Percentiles rank a stretch among this genome's conserved stretches.
Evolutionary conservation across 2,329 filamentous ascomycete species (phyloP).

Genomic region (Incumbomyces lentus): DNA sequence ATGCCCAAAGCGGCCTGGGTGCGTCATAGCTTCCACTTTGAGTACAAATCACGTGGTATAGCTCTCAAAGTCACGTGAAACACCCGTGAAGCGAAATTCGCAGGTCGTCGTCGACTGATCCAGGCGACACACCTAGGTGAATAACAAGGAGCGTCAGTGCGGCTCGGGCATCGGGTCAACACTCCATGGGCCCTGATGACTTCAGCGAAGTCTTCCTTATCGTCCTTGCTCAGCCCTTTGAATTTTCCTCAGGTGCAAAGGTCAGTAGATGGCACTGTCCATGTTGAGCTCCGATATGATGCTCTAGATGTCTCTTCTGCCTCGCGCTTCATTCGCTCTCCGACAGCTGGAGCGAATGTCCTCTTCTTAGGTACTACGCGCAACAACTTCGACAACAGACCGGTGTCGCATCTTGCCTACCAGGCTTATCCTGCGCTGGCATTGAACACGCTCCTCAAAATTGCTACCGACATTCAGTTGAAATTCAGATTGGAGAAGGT

Average conservation of each 20-base stretch:
- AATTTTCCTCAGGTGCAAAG: conserved; percentile 31
- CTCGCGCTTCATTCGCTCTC: conserved; percentile 30
- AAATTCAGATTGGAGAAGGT: conserved; percentile 62
- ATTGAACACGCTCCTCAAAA: conserved; percentile 30
- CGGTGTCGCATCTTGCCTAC: conserved; percentile 36
- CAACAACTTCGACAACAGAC: conserved; percentile 31
- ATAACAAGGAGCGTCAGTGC: not conserved
- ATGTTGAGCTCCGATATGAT: conserved; percentile 33
- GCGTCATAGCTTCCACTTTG: not conserved
- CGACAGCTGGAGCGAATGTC: conserved; percentile 35
- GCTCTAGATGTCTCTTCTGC: conserved; percentile 28
- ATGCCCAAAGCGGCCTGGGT: not conserved
- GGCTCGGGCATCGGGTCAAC: not conserved
- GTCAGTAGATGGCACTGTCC: conserved; percentile 27
- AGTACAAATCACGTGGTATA: not conserved
- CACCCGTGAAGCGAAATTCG: no score
- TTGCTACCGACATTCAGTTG: conserved; percentile 36
- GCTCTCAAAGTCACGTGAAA: not conserved
- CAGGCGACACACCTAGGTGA: not conserved
- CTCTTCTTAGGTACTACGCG: conserved; percentile 38
- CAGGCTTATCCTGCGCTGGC: conserved; percentile 33
- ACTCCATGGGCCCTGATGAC: not conserved
- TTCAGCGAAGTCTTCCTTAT: not conserved
- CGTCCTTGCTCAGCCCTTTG: conserved; percentile 28
- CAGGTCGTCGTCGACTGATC: no score